Base-by-base conservation (phyloP, 805 yeast species). In the Sugiyamaella qingdaonensis region DNA sequence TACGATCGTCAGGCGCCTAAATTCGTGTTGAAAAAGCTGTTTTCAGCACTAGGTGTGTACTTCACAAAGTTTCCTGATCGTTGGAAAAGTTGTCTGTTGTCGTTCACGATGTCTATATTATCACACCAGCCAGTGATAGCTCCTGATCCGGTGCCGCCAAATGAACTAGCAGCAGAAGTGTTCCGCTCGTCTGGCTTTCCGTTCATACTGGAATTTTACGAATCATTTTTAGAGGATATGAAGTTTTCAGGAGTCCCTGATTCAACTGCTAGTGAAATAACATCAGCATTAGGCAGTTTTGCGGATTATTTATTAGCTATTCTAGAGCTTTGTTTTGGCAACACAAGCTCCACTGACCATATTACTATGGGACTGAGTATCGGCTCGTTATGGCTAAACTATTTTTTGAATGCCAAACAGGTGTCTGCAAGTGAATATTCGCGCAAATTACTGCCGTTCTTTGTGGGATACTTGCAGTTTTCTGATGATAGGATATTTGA, bases 21-120 rank as follows among this genome's bases (percentile, higher is more conserved):
- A 49, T 72, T 83, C 59, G 78, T 85, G n/a, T 66, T 80, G 21
- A 77, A 74, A 54, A 86, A 86, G 61, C 64, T 86, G 49, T 65
- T 85, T 49, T 77, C 86, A 5, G 78, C 81, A 47, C 60, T 84
- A 31, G 73, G 83, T 2, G 62, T 79, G 33, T 62, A 80, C 2
- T 85, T 72, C 64, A 66, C 75, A 33, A 66, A 69, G 46, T 67
- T 73, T 53, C 69, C 68, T 41, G 53, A 61, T 1, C 48, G 54
- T 2, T 79, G 82, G 78, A 44, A 51, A 4, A 61, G 73, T 47
- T 82, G 60, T 11, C 36, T 66, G 1, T 32, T 37, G 11, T 57
- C 62, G 1, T 24, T 52, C 10, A 29, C 47, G n/a, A 11, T 29
- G 1, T 14, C 43, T 16, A 21, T 21, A 10, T 10, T 39, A 4